phyloP scores from a whole-genome alignment of 495 filamentous ascomycete species.

The Rostrohypoxylon terebratum region DNA sequence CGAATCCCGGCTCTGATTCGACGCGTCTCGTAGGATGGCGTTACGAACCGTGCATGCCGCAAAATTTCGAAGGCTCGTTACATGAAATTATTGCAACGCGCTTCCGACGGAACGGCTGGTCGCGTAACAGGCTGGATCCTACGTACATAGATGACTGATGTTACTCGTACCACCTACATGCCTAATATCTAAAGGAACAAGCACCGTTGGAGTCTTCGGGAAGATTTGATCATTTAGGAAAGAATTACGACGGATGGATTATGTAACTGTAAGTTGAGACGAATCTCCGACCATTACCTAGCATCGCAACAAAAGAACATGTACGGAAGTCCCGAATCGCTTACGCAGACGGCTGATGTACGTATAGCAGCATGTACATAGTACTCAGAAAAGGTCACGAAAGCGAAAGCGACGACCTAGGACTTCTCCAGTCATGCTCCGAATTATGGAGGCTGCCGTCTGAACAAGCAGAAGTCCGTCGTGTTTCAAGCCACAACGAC shows the following conservation, averaged over 20 bases:
- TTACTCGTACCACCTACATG: background rate
- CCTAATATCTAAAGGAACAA: background rate
- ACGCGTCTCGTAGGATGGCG: conserved; percentile 2
- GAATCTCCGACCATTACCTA: background rate
- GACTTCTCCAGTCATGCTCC: background rate
- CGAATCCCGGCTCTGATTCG: background rate
- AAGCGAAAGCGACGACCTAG: background rate
- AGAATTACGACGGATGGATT: background rate
- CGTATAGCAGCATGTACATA: background rate
- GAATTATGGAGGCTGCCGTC: background rate
- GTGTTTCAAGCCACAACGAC: background rate
- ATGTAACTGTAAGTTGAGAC: background rate
- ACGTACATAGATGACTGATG: background rate
- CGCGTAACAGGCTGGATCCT: background rate
- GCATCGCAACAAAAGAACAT: background rate
- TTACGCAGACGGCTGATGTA: background rate
- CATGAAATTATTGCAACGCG: conserved; percentile 5
- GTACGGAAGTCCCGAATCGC: background rate
- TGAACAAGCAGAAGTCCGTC: background rate
- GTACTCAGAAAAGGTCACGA: background rate
- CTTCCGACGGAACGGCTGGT: background rate
- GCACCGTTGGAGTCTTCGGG: background rate
- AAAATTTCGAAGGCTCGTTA: background rate
- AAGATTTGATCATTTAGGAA: background rate
- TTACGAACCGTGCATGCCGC: background rate